Conservation (phyloP, 179 eudicot genomes). For the Silene vulgaris region DNA sequence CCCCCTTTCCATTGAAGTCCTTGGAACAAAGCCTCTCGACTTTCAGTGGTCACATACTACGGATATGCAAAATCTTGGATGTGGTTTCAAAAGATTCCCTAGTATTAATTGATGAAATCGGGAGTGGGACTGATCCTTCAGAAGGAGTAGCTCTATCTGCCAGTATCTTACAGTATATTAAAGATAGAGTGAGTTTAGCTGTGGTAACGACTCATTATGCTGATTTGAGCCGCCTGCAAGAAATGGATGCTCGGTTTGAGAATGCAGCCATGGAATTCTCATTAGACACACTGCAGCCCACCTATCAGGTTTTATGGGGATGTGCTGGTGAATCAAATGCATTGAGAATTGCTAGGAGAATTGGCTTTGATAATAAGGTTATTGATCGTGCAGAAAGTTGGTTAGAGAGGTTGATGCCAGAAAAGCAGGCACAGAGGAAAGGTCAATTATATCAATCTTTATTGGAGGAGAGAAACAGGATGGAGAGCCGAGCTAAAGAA, state of each 20-base stretch:
- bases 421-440: conserved; percentile 57
- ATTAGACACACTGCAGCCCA: conserved; percentile 72
- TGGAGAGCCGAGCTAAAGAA: conserved; percentile 46
- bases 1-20: conserved; percentile 48
- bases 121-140: conserved; percentile 95
- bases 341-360: conserved; percentile 71
- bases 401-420: conserved; percentile 77
- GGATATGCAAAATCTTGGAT: conserved; percentile 67
- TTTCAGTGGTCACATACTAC: conserved; percentile 85
- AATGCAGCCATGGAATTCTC: conserved; percentile 98
- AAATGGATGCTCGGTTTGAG: conserved; percentile 57
- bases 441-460: conserved; percentile 68
- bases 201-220: conserved; percentile 94
- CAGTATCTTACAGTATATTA: conserved; percentile 80
- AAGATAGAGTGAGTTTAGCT: conserved; percentile 67
- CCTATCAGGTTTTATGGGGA: conserved; percentile 89
- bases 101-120: conserved; percentile 86
- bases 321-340: conserved; percentile 90
- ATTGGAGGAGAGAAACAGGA: conserved; percentile 64
- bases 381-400: conserved; percentile 68
- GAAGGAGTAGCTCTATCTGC: conserved; percentile 92
- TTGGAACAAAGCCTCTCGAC: conserved; percentile 93
- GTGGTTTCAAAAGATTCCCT: conserved; percentile 73
- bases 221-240: conserved; percentile 69
- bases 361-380: conserved; percentile 71